Evolutionary conservation across 441 rosid species (phyloP), one percentile per base, ranked within the genome.

Genomic region (Populus hybrid): DNA sequence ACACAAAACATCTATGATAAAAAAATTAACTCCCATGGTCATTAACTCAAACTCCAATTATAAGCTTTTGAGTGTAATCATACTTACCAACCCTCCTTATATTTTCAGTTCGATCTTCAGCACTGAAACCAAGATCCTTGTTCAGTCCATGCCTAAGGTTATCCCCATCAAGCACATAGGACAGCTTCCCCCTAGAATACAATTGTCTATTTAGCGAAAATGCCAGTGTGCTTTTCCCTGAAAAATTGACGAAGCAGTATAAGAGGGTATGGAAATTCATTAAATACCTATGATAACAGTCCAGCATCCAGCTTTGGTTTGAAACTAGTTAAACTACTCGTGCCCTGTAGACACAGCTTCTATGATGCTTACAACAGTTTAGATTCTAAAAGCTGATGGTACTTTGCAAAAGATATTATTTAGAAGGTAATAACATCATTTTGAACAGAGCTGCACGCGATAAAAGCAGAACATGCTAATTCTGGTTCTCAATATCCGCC

Each of bases 221-320:
- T 28, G 97, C 98, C 83, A 94, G 75, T 26, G 97, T 92, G 86
- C 97, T 94, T 86, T 94, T 94, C 69, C 98, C 98, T 94, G 83
- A 72, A 80, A 61, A 69, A 70, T 65, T 23, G 66, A 34, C 5
- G n/a, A 35, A 67, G 26, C 53, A 53, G 30, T 6, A 14, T 76
- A 67, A 30, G 68, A 71, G 23, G 66, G 12, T 35, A 42, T 14
- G 3, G 42, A 77, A 19, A 46, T 46, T 70, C 65, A 70, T 63
- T 63, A n/a, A 70, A 36, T 16, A 19, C 7, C 12, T 9, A 68
- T 28, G 63, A 30, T 9, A 4, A 71, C 69, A 36, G 46, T 67
- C 59, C 34, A 65, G 26, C 38, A 30, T 67, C 26, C 34, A 24
- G n/a, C 10, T 67, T 18, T 16, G 30, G 14, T 64, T 64, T n/a